Base-by-base conservation (phyloP, 768 basidiomycete genomes). In the Lyophyllum decastes region DNA sequence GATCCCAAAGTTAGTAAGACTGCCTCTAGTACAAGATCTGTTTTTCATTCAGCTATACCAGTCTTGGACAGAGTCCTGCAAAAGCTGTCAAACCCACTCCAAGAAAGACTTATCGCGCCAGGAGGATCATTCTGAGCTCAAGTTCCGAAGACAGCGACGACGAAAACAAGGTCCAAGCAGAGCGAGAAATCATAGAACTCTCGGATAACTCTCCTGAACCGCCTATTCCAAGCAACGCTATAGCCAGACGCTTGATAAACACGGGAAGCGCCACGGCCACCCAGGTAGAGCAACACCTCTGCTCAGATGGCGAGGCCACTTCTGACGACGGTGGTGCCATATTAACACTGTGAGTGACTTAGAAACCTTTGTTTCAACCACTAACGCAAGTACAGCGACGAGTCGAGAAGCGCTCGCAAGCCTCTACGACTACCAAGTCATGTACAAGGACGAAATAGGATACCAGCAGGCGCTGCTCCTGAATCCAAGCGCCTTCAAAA, bases 401-500 rank as follows among this genome's bases (percentile, higher is more conserved):
- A 86, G 56, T 82, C 83, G 8, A 79, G 68, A 51, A 73, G 72
- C 49, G 75, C 80, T 14, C 75, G 74, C 26, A 84, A 74, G 62
- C 85, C 83, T 4, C 59, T 82, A 27, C 75, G 63, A 30, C 6
- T 61, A 44, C 47, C 62, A 19, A 19, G 46, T 33, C 30, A 52
- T 55, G 45, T 47, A 49, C 56, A 57, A 58, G 49, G 49, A 59
- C 54, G 22, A 54, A 19, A 38, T n/a, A 34, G 38, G n/a, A 19
- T 45, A 54, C 52, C 55, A 38, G 19, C 10, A 19, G 55, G 21
- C 21, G 57, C 25, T 45, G 60, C 43, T 38, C 55, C 50, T 52
- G 57, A 54, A 17, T 64, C 61, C 16, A 38, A 38, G 24, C 52
- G 24, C 6, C 45, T 48, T 22, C 22, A 25, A 55, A 43, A 49